A percentile compares a stretch with the other conserved stretches of the same genome.
phyloP scores from a whole-genome alignment of 2,329 filamentous ascomycete species.

The Fusarium albosuccineum region DNA sequence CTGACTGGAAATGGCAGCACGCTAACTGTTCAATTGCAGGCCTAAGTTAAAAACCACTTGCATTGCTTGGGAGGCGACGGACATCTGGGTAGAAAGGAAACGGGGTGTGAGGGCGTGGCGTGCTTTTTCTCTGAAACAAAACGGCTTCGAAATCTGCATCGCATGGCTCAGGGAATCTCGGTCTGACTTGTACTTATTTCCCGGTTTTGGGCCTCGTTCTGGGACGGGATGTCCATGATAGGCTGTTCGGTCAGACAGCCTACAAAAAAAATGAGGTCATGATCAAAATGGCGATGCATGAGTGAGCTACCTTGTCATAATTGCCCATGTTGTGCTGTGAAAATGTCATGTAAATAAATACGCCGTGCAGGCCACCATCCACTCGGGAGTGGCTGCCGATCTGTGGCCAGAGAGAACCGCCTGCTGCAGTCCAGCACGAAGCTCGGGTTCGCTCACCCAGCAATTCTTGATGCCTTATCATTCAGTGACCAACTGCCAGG shows the following conservation, averaged over 20 bases:
- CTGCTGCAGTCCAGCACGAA: neutral
- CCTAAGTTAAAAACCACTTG: slow-evolving; percentile 47
- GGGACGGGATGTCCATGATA: slow-evolving; percentile 51
- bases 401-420: neutral
- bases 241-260: slow-evolving; percentile 51
- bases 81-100: slow-evolving; percentile 52
- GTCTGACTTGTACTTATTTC: slow-evolving; percentile 56
- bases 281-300: slow-evolving; percentile 46
- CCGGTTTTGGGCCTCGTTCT: slow-evolving; percentile 54
- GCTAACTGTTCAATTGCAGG: slow-evolving; percentile 43
- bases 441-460: neutral
- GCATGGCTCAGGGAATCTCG: slow-evolving; percentile 55
- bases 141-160: slow-evolving; percentile 54
- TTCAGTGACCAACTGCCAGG: slow-evolving; percentile 4
- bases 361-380: neutral
- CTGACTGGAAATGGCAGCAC: neutral
- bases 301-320: slow-evolving; percentile 10
- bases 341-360: no score
- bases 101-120: slow-evolving; percentile 53
- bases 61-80: slow-evolving; percentile 46
- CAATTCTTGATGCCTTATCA: slow-evolving; percentile 14
- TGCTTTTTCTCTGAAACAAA: slow-evolving; percentile 53
- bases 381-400: slow-evolving; percentile 5
- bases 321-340: slow-evolving; percentile 8
- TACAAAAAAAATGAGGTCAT: slow-evolving; percentile 56